Evolutionary conservation across 2,329 filamentous ascomycete genomes (phyloP).

Genomic region (Blastomyces gilchristii): DNA sequence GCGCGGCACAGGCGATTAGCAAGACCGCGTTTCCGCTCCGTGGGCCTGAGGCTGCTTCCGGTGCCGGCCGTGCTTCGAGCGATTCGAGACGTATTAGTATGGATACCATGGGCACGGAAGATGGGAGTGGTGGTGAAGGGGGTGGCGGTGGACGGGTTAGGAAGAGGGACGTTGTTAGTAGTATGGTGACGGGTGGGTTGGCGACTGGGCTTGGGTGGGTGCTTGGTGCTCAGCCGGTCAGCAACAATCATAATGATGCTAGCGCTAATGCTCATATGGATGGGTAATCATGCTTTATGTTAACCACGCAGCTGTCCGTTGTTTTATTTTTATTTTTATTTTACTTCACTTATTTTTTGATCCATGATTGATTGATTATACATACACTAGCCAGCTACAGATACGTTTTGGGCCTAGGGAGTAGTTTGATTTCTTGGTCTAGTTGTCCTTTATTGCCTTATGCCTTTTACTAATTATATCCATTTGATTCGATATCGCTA

Average conservation of each 20-base stretch:
- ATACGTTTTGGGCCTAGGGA: neutral
- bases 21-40: constrained; percentile 40
- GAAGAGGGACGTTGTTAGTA: constrained; percentile 49
- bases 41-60: constrained; percentile 10
- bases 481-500: no score
- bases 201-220: constrained; percentile 57
- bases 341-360: neutral
- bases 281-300: constrained; percentile 1
- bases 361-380: neutral
- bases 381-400: neutral
- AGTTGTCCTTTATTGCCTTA: neutral
- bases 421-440: neutral
- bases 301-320: neutral
- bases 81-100: constrained; percentile 1
- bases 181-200: constrained; percentile 52
- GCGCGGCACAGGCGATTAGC: constrained; percentile 39
- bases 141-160: constrained; percentile 30
- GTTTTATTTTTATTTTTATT: neutral
- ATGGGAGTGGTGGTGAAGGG: constrained; percentile 11
- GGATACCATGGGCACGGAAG: constrained; percentile 5
- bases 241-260: constrained; percentile 16
- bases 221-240: constrained; percentile 43
- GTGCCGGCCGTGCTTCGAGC: constrained; percentile 1
- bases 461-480: neutral
- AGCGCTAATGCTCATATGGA: neutral